These are phyloP conservation scores for Boletus patriciae DNA, from an alignment of 768 basidiomycete species.

Conservation along the genomic window DNA sequence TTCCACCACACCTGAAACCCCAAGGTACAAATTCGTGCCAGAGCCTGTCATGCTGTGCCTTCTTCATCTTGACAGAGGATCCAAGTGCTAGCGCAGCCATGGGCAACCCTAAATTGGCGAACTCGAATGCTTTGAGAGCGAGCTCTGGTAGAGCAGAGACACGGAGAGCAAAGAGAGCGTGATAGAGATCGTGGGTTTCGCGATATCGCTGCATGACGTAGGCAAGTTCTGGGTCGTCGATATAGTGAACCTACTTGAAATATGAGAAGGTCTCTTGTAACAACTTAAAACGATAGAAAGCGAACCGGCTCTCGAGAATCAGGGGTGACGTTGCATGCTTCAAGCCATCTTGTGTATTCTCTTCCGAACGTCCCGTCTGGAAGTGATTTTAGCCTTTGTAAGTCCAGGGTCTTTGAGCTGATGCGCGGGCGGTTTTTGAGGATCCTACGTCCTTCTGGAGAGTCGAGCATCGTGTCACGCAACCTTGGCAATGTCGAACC, in stretches of 20 bases:
- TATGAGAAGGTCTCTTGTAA: neutral
- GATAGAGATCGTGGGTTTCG: slow-evolving; percentile 97
- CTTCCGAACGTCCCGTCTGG: slow-evolving; percentile 83
- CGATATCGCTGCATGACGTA: slow-evolving; percentile 98
- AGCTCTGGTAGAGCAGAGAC: slow-evolving; percentile 91
- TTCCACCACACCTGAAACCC: slow-evolving; percentile 78
- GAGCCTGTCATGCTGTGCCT: slow-evolving; percentile 52
- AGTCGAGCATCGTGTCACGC: slow-evolving; percentile 73
- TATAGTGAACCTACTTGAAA: slow-evolving; percentile 77
- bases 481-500: slow-evolving; percentile 73
- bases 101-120: slow-evolving; percentile 87
- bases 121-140: slow-evolving; percentile 93
- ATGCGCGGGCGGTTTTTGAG: slow-evolving; percentile 83
- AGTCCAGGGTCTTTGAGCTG: slow-evolving; percentile 71
- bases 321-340: slow-evolving; percentile 84
- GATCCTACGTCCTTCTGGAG: slow-evolving; percentile 80
- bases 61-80: slow-evolving; percentile 36
- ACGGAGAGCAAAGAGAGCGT: slow-evolving; percentile 85
- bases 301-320: slow-evolving; percentile 90
- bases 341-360: slow-evolving; percentile 88
- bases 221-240: slow-evolving; percentile 92
- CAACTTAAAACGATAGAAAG: neutral
- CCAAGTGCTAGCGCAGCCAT: slow-evolving; percentile 82
- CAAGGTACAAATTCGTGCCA: slow-evolving; percentile 87
- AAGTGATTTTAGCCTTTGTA: slow-evolving; percentile 61